Evolutionary conservation across 768 basidiomycete genomes (phyloP).

Genomic region (Leccinum pellstonianum): DNA sequence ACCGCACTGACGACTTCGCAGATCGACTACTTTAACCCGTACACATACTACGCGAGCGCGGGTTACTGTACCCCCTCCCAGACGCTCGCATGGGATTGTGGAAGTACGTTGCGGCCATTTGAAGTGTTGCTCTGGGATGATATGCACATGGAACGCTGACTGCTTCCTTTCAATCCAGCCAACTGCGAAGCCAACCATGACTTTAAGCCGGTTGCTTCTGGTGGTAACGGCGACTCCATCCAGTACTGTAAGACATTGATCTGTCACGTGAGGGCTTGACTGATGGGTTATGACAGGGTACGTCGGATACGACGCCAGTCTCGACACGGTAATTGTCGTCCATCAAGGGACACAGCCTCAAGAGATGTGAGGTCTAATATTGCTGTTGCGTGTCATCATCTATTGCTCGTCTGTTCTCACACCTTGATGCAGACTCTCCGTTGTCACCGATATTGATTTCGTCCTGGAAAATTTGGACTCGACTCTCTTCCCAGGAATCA

Average conservation of each 20-base stretch:
- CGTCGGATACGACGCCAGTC: slow-evolving; percentile 48
- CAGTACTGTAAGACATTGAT: no score
- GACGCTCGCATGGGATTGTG: slow-evolving; percentile 18
- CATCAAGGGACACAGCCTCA: slow-evolving; percentile 37
- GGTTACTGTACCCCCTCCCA: slow-evolving; percentile 44
- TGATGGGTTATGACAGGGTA: slow-evolving; percentile 40
- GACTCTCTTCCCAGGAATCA: slow-evolving; percentile 50
- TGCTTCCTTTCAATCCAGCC: neutral
- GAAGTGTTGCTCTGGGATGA: neutral
- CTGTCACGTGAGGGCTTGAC: neutral
- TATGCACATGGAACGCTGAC: slow-evolving; percentile 10
- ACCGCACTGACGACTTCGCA: slow-evolving; percentile 40
- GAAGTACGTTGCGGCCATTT: slow-evolving; percentile 23
- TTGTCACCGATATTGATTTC: slow-evolving; percentile 44
- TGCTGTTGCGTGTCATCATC: neutral
- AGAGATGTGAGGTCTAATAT: slow-evolving; percentile 24
- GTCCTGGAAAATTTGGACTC: slow-evolving; percentile 34
- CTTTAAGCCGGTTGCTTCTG: slow-evolving; percentile 49
- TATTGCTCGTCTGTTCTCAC: neutral
- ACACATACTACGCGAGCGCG: slow-evolving; percentile 43
- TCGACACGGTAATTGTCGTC: slow-evolving; percentile 36
- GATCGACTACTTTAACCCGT: slow-evolving; percentile 45
- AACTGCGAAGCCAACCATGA: slow-evolving; percentile 47
- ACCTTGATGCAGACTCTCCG: slow-evolving; percentile 27
- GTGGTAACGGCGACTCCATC: slow-evolving; percentile 41